Base-by-base conservation (phyloP, 345 rosid species). In the Eucalyptus fibrosa region DNA sequence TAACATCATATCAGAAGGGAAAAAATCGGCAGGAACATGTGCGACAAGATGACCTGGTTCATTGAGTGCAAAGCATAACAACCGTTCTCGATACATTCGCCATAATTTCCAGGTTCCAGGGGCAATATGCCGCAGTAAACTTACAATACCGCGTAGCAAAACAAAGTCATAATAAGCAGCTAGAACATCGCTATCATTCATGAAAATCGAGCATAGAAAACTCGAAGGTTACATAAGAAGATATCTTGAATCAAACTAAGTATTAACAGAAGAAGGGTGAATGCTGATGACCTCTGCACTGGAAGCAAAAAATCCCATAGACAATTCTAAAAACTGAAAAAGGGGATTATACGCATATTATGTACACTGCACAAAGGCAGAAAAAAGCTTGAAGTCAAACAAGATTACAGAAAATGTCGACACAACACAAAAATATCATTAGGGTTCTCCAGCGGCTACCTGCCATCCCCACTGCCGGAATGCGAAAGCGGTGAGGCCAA, bases 401-500 rank as follows among this genome's bases (percentile, higher is more conserved):
- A 69, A 32, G 42, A 34, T 18, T 34, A 34, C 81, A 69, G 81
- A 69, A 86, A 59, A 40, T 51, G 32, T 21, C 18, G 19, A 77
- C 83, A 77, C 83, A 37, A 37, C 21, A 77, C 17, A 81, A 37
- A 47, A 86, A 56, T 23, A 56, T 44, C 11, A 26, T 24, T 24
- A 34, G 23, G n/a, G 81, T 37, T 53, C 83, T 80, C 18, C 67
- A 12, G 40, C 21, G 83, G 62, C 92, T 91, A 88, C 82, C 93
- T 90, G 50, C 85, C 81, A 77, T 91, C 91, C 50, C 82, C 89
- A 88, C 91, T 90, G 53, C 90, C 87, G 34, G 90, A 59, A 50
- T 65, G 88, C 47, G 94, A 87, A 45, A 86, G 89, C 49, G 92
- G 90, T 16, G 92, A 93, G 56, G 85, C 37, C 55, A 88, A 91